phyloP scores from a whole-genome alignment of 495 filamentous ascomycete species.

The Hamigera avellanea region DNA sequence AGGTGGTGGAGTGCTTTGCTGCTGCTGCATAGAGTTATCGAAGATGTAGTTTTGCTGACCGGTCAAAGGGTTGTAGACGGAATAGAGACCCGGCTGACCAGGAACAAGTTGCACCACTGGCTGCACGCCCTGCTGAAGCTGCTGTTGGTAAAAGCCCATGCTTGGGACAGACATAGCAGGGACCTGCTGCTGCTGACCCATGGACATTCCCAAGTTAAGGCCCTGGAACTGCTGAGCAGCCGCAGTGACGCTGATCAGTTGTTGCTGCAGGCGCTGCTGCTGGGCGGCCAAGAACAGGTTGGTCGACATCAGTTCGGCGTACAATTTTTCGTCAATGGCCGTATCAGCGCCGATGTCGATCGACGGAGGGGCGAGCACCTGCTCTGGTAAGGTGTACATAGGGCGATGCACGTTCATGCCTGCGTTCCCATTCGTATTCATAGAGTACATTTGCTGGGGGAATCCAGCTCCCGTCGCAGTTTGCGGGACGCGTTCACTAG shows the following conservation, averaged over 20 bases:
- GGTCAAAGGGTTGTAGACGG: constrained; percentile 71
- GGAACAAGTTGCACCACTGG: constrained; percentile 55
- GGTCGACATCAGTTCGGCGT: constrained; percentile 73
- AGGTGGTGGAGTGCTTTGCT: constrained; percentile 17
- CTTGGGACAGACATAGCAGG: constrained; percentile 25
- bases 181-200: constrained; percentile 26
- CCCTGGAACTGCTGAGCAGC: constrained; percentile 67
- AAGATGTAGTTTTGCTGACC: constrained; percentile 67
- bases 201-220: constrained; percentile 42
- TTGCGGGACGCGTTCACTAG: constrained; percentile 43
- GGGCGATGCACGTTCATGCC: constrained; percentile 32
- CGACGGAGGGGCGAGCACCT: constrained; percentile 75
- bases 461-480: constrained; percentile 52
- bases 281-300: constrained; percentile 79
- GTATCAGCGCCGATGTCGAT: constrained; percentile 55
- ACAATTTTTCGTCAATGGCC: constrained; percentile 68
- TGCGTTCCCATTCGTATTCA: constrained; percentile 26
- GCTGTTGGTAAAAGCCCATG: constrained; percentile 51
- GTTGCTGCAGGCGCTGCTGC: constrained; percentile 71
- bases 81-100: constrained; percentile 63
- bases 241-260: constrained; percentile 43
- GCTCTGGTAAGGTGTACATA: constrained; percentile 63
- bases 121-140: constrained; percentile 64
- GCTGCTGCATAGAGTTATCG: constrained; percentile 38
- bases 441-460: constrained; percentile 34